Evolutionary conservation across 1,139 yeast genomes (phyloP).

Genomic region (Blastobotrys capitulatus): DNA sequence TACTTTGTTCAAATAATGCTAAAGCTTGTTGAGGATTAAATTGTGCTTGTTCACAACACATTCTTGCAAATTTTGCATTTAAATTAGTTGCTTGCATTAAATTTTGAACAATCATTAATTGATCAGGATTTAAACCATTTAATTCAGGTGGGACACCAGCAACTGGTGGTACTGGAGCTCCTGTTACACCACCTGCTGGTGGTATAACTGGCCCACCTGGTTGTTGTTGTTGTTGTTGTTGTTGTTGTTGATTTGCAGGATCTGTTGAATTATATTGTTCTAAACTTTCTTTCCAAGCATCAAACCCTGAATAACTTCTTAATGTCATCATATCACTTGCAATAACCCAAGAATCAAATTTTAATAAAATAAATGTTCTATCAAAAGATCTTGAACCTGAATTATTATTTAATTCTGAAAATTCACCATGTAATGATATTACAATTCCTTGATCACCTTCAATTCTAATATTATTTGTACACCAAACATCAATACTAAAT

Average conservation of each 20-base stretch:
- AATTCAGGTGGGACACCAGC: conserved; percentile 20
- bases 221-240: conserved; percentile 13
- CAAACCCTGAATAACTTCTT: conserved; percentile 53
- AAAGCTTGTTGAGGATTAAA: conserved; percentile 76
- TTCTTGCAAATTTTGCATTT: conserved; percentile 68
- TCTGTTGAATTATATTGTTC: conserved; percentile 15
- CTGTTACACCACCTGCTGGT: conserved; percentile 12
- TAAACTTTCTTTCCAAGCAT: conserved; percentile 47
- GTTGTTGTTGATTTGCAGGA: conserved; percentile 1
- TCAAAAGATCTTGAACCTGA: conserved; percentile 68
- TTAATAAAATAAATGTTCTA: conserved; percentile 67
- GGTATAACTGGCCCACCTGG: conserved; percentile 4
- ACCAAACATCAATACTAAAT: conserved; percentile 75
- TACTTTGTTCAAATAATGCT: conserved; percentile 63
- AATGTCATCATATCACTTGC: conserved; percentile 78
- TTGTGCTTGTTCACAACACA: conserved; percentile 84
- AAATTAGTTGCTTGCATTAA: conserved; percentile 70
- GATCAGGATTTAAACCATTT: conserved; percentile 42
- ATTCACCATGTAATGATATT: conserved; percentile 78
- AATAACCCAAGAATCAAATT: conserved; percentile 67
- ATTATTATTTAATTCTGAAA: conserved; percentile 59
- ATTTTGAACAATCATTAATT: conserved; percentile 60
- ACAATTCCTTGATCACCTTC: conserved; percentile 72
- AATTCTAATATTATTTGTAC: conserved; percentile 35
- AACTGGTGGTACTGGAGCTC: conserved; percentile 16